A percentile compares a stretch with the other conserved stretches of the same genome.
Conservation (phyloP, 331 rosid genomes). For the Prunus yedoensis region DNA sequence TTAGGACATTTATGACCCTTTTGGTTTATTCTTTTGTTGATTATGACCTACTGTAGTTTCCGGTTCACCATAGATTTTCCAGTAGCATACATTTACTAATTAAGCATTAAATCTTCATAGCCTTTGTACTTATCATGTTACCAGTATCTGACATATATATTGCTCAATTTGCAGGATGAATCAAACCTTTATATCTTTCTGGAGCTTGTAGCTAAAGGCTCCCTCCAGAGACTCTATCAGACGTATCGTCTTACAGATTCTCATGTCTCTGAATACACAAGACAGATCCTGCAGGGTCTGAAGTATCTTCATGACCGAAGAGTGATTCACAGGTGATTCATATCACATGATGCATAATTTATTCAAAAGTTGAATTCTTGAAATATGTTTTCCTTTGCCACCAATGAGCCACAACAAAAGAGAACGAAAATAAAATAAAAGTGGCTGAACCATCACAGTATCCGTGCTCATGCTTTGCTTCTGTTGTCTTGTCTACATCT, state of each 20-base stretch:
- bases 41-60: too few species aligned
- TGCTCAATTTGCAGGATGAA: conserved; percentile 55
- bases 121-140: neutral
- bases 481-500: neutral
- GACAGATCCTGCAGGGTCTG: conserved; percentile 86
- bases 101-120: neutral
- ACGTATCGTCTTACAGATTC: conserved; percentile 66
- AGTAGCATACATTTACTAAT: neutral
- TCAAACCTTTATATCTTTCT: conserved; percentile 83
- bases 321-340: conserved; percentile 86
- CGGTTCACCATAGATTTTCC: neutral
- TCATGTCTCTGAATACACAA: conserved; percentile 80
- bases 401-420: conserved; percentile 6
- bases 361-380: neutral
- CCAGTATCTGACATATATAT: conserved; percentile 5
- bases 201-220: conserved; percentile 88
- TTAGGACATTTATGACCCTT: neutral
- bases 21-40: neutral
- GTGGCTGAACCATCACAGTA: neutral
- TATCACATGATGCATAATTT: conserved; percentile 20
- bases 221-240: conserved; percentile 71
- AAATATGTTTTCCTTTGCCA: conserved; percentile 1
- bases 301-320: conserved; percentile 86
- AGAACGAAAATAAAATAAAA: conserved; percentile 4
- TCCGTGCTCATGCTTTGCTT: neutral